Evolutionary conservation across 257 asterid genomes (phyloP).

Genomic region (Solanum medicagineum): DNA sequence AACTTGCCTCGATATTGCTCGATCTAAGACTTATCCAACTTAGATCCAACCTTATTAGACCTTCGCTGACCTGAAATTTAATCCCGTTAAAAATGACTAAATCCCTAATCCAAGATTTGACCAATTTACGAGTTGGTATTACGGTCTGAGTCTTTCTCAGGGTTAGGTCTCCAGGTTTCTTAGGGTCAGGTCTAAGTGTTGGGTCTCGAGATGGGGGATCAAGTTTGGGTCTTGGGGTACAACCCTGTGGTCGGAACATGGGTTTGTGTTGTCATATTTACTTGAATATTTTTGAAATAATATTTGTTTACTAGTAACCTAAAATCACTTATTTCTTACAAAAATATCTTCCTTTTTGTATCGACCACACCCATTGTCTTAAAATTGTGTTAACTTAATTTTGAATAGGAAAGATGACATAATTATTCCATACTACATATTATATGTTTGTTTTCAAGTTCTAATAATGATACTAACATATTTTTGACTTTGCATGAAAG

Average conservation of each 20-base stretch:
- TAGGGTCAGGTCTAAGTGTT: no score
- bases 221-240: neutral
- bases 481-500: neutral
- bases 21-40: no score
- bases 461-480: neutral
- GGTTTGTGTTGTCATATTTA: no score
- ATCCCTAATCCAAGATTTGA: neutral
- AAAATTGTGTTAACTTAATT: neutral
- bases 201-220: neutral
- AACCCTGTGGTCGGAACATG: neutral
- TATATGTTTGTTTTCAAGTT: neutral
- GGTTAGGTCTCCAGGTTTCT: no score
- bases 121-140: neutral
- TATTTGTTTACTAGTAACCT: no score
- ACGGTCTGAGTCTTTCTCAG: neutral
- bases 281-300: neutral
- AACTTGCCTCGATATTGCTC: neutral
- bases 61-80: rapidly evolving
- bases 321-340: no score
- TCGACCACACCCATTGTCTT: neutral
- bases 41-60: neutral
- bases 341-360: no score
- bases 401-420: neutral
- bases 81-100: neutral
- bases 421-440: neutral